Evolutionary conservation across 1,284 basidiomycete species (phyloP).

Genomic region (Anthracocystis walkeri): DNA sequence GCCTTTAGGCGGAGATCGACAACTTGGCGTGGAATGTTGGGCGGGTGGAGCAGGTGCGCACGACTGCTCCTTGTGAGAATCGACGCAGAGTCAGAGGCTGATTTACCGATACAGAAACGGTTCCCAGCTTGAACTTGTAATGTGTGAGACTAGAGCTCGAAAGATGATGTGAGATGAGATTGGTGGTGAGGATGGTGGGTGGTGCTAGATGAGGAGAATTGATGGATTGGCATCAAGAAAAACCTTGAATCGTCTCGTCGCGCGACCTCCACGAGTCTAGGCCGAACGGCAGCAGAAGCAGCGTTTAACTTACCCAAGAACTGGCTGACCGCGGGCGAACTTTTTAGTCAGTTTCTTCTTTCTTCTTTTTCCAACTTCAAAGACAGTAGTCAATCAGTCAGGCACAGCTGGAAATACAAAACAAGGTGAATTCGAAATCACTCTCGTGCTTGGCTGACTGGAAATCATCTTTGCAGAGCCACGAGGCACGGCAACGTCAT

Average conservation of each 20-base stretch:
- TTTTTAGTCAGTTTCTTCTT: neutral
- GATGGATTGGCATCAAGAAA: neutral
- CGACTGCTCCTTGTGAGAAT: conserved; percentile 36
- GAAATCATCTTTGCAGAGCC: too few species aligned
- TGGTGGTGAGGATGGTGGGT: neutral
- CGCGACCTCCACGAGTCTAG: conserved; percentile 3
- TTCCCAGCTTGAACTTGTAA: conserved; percentile 24
- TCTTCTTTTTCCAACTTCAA: neutral
- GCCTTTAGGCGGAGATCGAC: conserved; percentile 54
- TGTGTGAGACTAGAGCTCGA: neutral
- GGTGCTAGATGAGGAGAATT: neutral
- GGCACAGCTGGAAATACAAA: too few species aligned
- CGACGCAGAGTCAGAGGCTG: conserved; percentile 29
- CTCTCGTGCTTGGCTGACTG: too few species aligned
- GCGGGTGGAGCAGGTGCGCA: conserved; percentile 41
- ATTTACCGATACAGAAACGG: conserved; percentile 25
- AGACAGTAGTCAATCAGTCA: neutral
- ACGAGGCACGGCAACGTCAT: too few species aligned
- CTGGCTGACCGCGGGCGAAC: too few species aligned
- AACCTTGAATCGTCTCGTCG: conserved; percentile 1
- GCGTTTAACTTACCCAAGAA: too few species aligned
- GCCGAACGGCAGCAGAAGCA: neutral
- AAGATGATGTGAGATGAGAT: neutral
- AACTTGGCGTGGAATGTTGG: conserved; percentile 57
- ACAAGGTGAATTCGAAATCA: too few species aligned